phyloP scores from a whole-genome alignment of 1,284 basidiomycete genomes.

The Bondarzewia mesenterica region DNA sequence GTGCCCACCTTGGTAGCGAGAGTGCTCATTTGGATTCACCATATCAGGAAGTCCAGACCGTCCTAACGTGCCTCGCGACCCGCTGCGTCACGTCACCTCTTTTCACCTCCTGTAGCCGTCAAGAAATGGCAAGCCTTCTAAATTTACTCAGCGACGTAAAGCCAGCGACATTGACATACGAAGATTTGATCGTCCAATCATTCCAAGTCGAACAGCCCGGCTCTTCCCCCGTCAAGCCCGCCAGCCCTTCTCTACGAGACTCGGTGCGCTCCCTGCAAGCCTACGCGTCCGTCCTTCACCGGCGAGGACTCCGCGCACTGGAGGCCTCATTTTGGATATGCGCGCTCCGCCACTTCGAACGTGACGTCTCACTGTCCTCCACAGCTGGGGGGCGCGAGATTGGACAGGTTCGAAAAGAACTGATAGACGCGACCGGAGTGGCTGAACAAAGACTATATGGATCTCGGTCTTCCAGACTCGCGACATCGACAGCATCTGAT shows the following conservation, averaged over 20 bases:
- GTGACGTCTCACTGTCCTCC: constrained; percentile 8
- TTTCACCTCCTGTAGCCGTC: constrained; percentile 3
- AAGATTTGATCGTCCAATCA: constrained; percentile 15
- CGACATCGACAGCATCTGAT: neutral
- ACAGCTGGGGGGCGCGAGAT: constrained; percentile 10
- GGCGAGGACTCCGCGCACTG: constrained; percentile 27
- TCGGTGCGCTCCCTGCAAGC: constrained; percentile 20
- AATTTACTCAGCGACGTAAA: constrained; percentile 18
- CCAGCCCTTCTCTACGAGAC: constrained; percentile 12
- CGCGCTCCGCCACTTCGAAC: constrained; percentile 39
- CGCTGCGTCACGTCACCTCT: constrained; percentile 18
- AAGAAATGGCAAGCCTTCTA: constrained; percentile 10
- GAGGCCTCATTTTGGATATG: constrained; percentile 49
- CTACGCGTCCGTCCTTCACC: constrained; percentile 28
- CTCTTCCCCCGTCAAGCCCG: constrained; percentile 9
- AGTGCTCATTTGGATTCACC: neutral
- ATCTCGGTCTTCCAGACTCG: constrained; percentile 2
- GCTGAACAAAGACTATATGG: constrained; percentile 41
- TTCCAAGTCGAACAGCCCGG: constrained; percentile 7
- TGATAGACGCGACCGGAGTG: constrained; percentile 40
- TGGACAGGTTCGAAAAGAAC: constrained; percentile 25
- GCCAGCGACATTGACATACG: constrained; percentile 26
- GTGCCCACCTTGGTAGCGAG: constrained; percentile 11
- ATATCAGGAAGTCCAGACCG: constrained; percentile 1
- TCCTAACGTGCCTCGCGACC: constrained; percentile 22